These are phyloP conservation scores for Pleurotus djamor DNA, from an alignment of 768 basidiomycete genomes.

Conservation along the genomic window DNA sequence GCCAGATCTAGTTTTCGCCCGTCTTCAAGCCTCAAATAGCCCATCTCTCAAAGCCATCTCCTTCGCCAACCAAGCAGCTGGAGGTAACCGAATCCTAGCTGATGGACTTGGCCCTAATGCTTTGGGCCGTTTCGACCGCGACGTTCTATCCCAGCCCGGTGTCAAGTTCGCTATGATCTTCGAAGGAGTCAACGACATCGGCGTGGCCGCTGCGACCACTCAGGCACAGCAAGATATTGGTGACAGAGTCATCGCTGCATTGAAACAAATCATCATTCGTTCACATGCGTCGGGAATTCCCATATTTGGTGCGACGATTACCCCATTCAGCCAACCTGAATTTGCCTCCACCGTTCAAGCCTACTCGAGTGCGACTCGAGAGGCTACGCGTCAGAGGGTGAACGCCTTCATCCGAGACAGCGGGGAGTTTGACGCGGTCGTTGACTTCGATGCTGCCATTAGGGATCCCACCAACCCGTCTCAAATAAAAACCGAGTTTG, in stretches of 20 bases:
- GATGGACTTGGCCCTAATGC: constrained; percentile 48
- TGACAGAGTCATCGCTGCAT: constrained; percentile 39
- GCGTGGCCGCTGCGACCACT: constrained; percentile 29
- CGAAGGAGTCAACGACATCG: constrained; percentile 56
- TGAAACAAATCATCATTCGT: constrained; percentile 40
- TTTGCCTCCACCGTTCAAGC: constrained; percentile 27
- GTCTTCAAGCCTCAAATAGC: constrained; percentile 29
- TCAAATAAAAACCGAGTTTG: constrained; percentile 31
- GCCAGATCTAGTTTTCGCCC: constrained; percentile 45
- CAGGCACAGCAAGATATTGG: constrained; percentile 33
- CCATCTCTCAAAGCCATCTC: constrained; percentile 30
- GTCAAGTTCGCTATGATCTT: constrained; percentile 47
- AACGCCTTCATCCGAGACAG: constrained; percentile 41
- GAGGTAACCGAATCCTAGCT: constrained; percentile 49
- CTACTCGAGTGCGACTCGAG: constrained; percentile 35
- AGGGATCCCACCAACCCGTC: constrained; percentile 33
- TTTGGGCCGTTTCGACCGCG: constrained; percentile 46
- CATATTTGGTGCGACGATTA: constrained; percentile 49
- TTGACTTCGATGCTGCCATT: constrained; percentile 44
- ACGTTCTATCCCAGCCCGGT: constrained; percentile 46
- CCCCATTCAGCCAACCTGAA: constrained; percentile 37
- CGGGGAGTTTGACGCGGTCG: constrained; percentile 39
- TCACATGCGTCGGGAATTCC: constrained; percentile 39
- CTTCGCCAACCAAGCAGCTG: constrained; percentile 48
- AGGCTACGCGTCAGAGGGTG: constrained; percentile 37